These are phyloP conservation scores for Lonicera japonica DNA, from an alignment of 129 eudicot species.

Conservation along the genomic window DNA sequence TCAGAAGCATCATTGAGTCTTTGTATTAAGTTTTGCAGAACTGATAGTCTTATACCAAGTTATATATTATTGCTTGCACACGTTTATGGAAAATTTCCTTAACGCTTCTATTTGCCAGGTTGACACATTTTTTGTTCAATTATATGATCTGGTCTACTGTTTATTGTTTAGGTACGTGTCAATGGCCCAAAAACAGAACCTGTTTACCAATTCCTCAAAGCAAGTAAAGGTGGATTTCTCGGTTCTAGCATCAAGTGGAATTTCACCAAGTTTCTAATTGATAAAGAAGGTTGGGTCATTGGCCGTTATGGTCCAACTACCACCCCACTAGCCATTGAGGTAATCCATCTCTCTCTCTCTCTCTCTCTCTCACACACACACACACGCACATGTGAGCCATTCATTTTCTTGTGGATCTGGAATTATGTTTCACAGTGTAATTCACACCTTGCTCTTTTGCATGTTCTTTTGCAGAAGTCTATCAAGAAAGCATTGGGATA, in stretches of 20 bases:
- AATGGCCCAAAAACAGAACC: conserved; percentile 69
- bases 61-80: neutral
- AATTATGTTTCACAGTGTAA: too few species aligned
- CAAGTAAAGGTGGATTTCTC: conserved; percentile 47
- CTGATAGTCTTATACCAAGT: neutral
- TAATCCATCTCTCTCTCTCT: conserved; percentile 12
- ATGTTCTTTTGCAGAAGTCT: conserved; percentile 2
- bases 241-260: conserved; percentile 76
- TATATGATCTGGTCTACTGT: neutral
- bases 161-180: conserved; percentile 38
- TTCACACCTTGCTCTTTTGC: neutral
- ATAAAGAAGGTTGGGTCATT: conserved; percentile 59
- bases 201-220: conserved; percentile 63
- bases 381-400: neutral
- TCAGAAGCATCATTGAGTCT: neutral
- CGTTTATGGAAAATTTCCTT: neutral
- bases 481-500: conserved; percentile 3
- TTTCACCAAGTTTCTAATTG: conserved; percentile 77
- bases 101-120: neutral
- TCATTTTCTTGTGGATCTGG: neutral
- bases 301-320: conserved; percentile 42
- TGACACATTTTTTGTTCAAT: neutral
- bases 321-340: conserved; percentile 63
- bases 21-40: neutral
- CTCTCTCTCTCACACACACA: too few species aligned